Evolutionary conservation across 139 green algal genomes (phyloP), one percentile per base, ranked within the genome.

Genomic region (Auxenochlorella pyrenoidosa): DNA sequence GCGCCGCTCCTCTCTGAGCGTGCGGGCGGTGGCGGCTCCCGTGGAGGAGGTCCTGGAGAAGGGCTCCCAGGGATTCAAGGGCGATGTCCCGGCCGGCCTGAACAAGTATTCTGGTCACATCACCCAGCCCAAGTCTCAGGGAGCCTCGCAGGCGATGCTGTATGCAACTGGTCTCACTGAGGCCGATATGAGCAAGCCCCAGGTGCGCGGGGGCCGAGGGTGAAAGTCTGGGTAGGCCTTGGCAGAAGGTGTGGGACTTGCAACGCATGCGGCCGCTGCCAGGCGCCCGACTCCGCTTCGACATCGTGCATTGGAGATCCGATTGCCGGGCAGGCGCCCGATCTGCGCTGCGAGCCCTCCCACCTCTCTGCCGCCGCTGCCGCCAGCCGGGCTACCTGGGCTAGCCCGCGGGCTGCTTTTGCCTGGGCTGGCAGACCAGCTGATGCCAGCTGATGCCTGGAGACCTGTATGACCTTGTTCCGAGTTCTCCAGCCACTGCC

Each of bases 61-160:
- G 82, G 44, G n/a, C 66, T 79, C 60, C 63, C 18, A 71, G 66
- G 66, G 36, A 6, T 79, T 79, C 44, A 44, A 36, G 21, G 30
- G 43, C 82, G 84, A 73, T 6, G 75, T 88, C 19, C 71, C 76
- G 47, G 24, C 73, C 8, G 95, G 94, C 60, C 91, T 99, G 3
- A 99, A 99, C 94, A 98, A 98, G 89, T 99, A 94, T 90, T 98
- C 94, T 91, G 90, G 88, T 16, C 90, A 93, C 22, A 98, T 99
- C 82, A 99, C 98, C 18, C 98, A 99, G 94, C 96, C 97, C 60
- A 98, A 98, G 94, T 96, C 91, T 38, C 97, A 99, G 88, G 98
- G 97, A 40, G 98, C 97, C 10, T 97, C 94, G 1, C 98, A 99
- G 95, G 98, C 98, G 19, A 99, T 99, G 97, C 95, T 99, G 26